Conservation (phyloP, 495 filamentous ascomycete species). For the Penicillium alfredii region DNA sequence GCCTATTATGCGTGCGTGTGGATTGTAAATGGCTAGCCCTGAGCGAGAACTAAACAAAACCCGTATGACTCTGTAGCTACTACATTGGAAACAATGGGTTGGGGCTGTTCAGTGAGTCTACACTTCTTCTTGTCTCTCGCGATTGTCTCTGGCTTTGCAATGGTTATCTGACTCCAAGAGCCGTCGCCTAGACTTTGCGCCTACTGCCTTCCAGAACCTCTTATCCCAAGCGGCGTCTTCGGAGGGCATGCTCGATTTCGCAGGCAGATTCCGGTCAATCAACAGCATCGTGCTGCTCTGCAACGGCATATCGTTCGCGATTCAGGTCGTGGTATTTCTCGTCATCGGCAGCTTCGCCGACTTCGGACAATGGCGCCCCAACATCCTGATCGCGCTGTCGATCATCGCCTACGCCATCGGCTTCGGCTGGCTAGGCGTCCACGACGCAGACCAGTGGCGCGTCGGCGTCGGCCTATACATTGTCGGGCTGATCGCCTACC, state of each 20-base stretch:
- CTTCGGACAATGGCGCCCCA: slow-evolving; percentile 57
- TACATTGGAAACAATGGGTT: slow-evolving; percentile 65
- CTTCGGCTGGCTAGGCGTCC: slow-evolving; percentile 60
- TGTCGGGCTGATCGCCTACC: slow-evolving; percentile 58
- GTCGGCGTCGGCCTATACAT: slow-evolving; percentile 55
- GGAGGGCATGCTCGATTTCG: slow-evolving; percentile 43
- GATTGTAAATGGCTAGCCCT: slow-evolving; percentile 1
- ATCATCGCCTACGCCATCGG: slow-evolving; percentile 54
- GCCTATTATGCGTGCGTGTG: slow-evolving; percentile 54
- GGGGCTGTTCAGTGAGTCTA: slow-evolving; percentile 51
- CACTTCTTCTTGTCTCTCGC: not conserved
- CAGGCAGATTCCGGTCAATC: slow-evolving; percentile 45
- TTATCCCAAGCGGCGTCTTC: slow-evolving; percentile 52
- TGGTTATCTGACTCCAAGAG: not conserved
- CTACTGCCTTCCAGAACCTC: slow-evolving; percentile 60
- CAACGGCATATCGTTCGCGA: slow-evolving; percentile 60
- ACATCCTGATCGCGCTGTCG: slow-evolving; percentile 54
- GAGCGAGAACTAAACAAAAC: slow-evolving; percentile 19
- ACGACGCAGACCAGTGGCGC: slow-evolving; percentile 49
- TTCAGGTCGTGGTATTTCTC: slow-evolving; percentile 55
- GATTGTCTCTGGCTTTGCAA: not conserved
- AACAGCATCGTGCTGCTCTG: slow-evolving; percentile 56
- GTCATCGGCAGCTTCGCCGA: slow-evolving; percentile 52
- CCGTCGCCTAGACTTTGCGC: slow-evolving; percentile 59
- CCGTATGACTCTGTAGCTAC: slow-evolving; percentile 41